Evolutionary conservation across 192 early-diverging fungal genomes (phyloP), one percentile per base, ranked within the genome.

Genomic region (Coemansia furcata): DNA sequence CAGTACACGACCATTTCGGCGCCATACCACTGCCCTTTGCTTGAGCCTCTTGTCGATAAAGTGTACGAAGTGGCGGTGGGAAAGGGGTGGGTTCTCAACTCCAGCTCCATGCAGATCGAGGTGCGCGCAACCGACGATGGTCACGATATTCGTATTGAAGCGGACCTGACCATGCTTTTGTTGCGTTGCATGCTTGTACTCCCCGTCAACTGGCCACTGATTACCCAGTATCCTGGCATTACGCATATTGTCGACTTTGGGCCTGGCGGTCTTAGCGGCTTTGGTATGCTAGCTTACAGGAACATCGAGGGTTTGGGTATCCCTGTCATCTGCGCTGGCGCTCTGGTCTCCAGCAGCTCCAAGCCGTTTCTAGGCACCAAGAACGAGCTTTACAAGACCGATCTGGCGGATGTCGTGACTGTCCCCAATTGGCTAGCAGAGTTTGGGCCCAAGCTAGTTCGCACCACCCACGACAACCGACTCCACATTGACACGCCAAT

Each of bases 201-300:
- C 80, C 73, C 65, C 0, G 89, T 72, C 63, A 85, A 73, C 74
- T 91, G 68, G 95, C 91, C 82, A 73, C 80, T 39, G 68, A 76
- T 87, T 14, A 83, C 86, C 19, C 82, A 78, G 19, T 77, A 72
- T 32, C 52, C 78, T 17, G 85, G 42, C 2, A 82, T 87, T 65
- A 94, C 94, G 15, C 96, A 98, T 79, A 87, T 96, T 33, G 85
- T 98, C 36, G 96, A 98, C 79, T 98, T 97, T 83, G 94, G 96
- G 15, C 93, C 95, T 1, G 93, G 93, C 33, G 93, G 92, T 21
- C 71, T 89, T 6, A 87, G 87, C 8, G 95, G 95, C 23, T 90
- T 98, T 70, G 95, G 94, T 40, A 78, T 84, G 58, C 75, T 98
- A 67, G 94, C 94, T 17, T 85, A 89, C 80, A 88, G 90, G 50